Base-by-base conservation (phyloP, 106 monocot genomes). In the Acanthochlamys bracteata region DNA sequence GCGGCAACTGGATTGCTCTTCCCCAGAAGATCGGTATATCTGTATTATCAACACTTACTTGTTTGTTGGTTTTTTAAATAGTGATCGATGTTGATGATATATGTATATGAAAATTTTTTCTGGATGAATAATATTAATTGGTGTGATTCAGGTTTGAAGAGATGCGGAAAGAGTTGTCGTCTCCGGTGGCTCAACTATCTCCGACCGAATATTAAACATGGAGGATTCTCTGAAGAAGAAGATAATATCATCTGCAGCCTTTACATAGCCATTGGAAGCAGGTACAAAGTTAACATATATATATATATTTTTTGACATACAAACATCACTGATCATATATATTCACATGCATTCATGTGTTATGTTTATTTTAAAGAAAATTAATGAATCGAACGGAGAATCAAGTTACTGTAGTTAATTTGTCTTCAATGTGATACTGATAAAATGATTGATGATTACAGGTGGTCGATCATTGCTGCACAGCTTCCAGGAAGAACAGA, bases 161-260 rank as follows among this genome's bases (percentile, higher is more conserved):
- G 93, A 51, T 94, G 93, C 43, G 93, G 93, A 20, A 94, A 94
- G 86, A 94, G 93, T 71, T 94, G 93, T 61, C 86, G 93, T 25
- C 89, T 94, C 60, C 80, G 93, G 39, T 94, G 93, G 93, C 75
- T 94, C 46, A 94, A 94, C 66, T 94, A 94, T 53, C 89, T 94
- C 71, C 83, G 93, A 9, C 93, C 93, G 13, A 89, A 89, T 68
- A 75, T 94, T 19, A 93, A 83, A 59, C 93, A 93, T 27, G 93
- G 93, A 1, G 80, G 85, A 2, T 93, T 93, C 76, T 89, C 93
- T 0, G 89, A 93, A 43, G 93, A 93, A 78, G 93, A 93, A 69
- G 93, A 93, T 60, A 83, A 78, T 75, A 83, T 89, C 78, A 93
- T 93, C n/a, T 82, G 88, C 42, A 81, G 85, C 66, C 75, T 93